Base-by-base conservation (phyloP, 2,329 filamentous ascomycete species). In the Aspergillus novofumigatus region DNA sequence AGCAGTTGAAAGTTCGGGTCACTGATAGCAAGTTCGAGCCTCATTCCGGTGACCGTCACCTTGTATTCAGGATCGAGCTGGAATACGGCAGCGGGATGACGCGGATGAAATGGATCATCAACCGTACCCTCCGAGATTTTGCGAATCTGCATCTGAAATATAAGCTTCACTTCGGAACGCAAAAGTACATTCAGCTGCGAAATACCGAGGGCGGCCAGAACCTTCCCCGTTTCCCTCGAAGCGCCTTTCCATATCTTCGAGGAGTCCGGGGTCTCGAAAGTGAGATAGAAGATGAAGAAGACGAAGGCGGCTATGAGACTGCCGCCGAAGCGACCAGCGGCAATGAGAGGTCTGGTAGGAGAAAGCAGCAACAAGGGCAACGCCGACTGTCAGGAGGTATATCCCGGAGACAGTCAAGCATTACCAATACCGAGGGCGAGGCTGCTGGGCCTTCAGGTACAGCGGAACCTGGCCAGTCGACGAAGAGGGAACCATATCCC, bases 71-170 rank as follows among this genome's bases (percentile, higher is more conserved):
- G 48, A 92, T 99, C 55, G 91, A 96, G 65, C 80, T 99, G 17
- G 94, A 99, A 71, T 99, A 99, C 71, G 94, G 94, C 14, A 97
- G 90, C 70, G 95, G 94, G 0, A 85, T 94, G 55, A 97, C 93
- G 54, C 85, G 94, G 56, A 97, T 99, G 95, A 91, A 90, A 69
- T 99, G 94, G 94, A 88, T 90, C 20, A 90, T 99, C 57, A 87
- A 91, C 67, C 85, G 94, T 54, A 92, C 91, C 9, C 83, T 97
- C 42, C 83, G 86, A 65, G 94, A 99, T 70, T 96, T 99, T 65
- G 86, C 91, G 65, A 96, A 97, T 66, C 80, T 99, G 38, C 94
- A 99, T 75, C 81, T 92, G 68, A 92, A 95, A 66, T 99, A 97
- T 81, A 96, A 94, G 71, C 81, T 96, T 54, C 88, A 92, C 58